These are phyloP conservation scores for Phytophthora podocarpi DNA, from an alignment of 352 stramenopile genomes.

Conservation along the genomic window DNA sequence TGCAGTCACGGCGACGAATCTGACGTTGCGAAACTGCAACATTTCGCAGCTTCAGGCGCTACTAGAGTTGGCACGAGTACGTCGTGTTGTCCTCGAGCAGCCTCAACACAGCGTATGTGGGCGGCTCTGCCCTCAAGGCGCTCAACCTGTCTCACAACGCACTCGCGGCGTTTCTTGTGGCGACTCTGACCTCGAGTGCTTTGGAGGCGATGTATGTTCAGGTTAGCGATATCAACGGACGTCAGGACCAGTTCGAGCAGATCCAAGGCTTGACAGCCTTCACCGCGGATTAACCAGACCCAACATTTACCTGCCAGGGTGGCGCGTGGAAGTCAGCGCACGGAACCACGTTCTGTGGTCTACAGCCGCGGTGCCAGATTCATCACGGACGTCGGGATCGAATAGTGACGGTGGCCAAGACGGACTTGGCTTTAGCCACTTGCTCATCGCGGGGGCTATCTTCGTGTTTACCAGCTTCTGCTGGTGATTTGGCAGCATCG, in stretches of 20 bases:
- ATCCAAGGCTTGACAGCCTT: constrained; percentile 38
- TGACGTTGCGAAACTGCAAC: constrained; percentile 57
- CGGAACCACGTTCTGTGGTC: constrained; percentile 39
- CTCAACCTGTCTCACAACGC: constrained; percentile 51
- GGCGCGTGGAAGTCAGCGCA: constrained; percentile 43
- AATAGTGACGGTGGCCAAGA: constrained; percentile 3
- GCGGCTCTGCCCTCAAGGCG: constrained; percentile 20
- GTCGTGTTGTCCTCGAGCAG: constrained; percentile 49
- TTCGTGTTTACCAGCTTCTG: constrained; percentile 41
- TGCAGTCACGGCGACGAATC: constrained; percentile 37
- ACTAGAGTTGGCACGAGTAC: constrained; percentile 30
- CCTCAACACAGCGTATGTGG: constrained; percentile 29
- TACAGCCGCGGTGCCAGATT: constrained; percentile 26
- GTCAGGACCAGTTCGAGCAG: constrained; percentile 27
- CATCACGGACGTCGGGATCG: constrained; percentile 22
- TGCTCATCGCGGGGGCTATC: constrained; percentile 39
- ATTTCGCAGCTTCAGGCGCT: constrained; percentile 44
- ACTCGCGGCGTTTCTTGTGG: constrained; percentile 33
- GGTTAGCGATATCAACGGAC: constrained; percentile 45
- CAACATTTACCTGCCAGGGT: constrained; percentile 25
- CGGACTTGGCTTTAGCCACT: constrained; percentile 32
- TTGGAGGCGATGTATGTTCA: constrained; percentile 42
- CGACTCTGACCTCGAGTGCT: constrained; percentile 28
- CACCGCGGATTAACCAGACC: constrained; percentile 28
- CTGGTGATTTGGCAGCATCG: constrained; percentile 38